Conservation (phyloP, 371 early-diverging fungal genomes). For the Mucor velutinosus region DNA sequence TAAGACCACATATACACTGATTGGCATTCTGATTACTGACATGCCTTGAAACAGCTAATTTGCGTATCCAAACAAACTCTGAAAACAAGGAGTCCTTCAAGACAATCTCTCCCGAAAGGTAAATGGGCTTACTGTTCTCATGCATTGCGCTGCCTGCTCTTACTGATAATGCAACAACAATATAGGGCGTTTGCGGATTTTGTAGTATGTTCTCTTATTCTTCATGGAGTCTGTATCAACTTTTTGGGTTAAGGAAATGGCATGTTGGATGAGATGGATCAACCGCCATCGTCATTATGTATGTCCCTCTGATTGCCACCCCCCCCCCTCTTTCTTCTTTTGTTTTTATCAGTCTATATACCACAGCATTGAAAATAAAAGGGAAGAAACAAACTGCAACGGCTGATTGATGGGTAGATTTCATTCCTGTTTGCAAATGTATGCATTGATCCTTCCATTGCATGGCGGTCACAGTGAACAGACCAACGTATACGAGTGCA, state of each 20-base stretch:
- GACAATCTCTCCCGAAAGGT: conserved; percentile 41
- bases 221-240: conserved; percentile 60
- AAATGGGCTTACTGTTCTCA: background rate
- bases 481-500: background rate
- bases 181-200: conserved; percentile 60
- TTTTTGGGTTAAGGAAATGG: conserved; percentile 52
- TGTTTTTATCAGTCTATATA: background rate
- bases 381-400: background rate
- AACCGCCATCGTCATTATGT: background rate
- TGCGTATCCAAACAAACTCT: conserved; percentile 38
- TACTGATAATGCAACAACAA: background rate
- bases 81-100: conserved; percentile 28
- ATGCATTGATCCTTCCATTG: background rate
- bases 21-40: background rate
- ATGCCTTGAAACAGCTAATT: conserved; percentile 22
- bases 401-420: background rate
- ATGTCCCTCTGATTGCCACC: background rate
- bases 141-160: background rate
- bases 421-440: background rate
- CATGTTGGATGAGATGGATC: background rate
- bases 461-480: background rate
- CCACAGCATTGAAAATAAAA: background rate
- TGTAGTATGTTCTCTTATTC: conserved; percentile 50
- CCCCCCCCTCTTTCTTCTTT: background rate
- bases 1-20: conserved; percentile 18